phyloP scores from a whole-genome alignment of 2,329 filamentous ascomycete species.

The Aspergillus eucalypticola region DNA sequence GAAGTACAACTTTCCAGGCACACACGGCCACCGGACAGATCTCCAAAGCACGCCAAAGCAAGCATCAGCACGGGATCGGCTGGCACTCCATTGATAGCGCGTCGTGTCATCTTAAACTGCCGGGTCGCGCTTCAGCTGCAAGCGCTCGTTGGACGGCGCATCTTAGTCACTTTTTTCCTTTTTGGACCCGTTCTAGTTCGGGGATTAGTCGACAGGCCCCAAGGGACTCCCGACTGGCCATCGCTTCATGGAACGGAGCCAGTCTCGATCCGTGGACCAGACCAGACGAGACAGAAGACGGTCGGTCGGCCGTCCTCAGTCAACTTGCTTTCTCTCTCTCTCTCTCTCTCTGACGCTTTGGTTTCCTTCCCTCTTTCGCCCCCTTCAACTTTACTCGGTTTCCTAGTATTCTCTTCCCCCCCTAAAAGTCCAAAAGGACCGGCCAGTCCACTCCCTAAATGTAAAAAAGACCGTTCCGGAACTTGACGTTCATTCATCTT shows the following conservation, averaged over 20 bases:
- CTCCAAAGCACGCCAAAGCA: background rate
- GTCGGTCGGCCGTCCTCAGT: constrained; percentile 2
- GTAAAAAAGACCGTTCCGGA: constrained; percentile 13
- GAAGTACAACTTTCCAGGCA: background rate
- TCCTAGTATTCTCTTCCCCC: background rate
- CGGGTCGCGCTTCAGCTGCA: constrained; percentile 17
- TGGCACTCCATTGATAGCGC: constrained; percentile 14
- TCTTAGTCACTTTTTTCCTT: constrained; percentile 11
- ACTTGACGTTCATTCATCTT: constrained; percentile 7
- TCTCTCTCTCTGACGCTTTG: background rate
- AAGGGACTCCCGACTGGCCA: constrained; percentile 9
- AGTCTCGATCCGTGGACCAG: constrained; percentile 22
- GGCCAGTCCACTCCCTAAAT: background rate
- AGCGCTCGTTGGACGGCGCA: constrained; percentile 5
- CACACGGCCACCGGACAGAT: background rate
- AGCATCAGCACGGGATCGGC: background rate
- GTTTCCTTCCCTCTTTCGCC: background rate
- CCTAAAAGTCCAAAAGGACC: constrained; percentile 8
- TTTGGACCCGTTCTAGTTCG: constrained; percentile 11
- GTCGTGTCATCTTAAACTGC: constrained; percentile 22
- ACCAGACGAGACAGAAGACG: constrained; percentile 3
- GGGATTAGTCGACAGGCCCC: constrained; percentile 1
- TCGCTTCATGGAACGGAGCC: constrained; percentile 17
- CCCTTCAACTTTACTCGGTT: background rate
- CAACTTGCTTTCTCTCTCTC: background rate